A percentile compares a stretch with the other conserved stretches of the same genome.
phyloP scores from a whole-genome alignment of 2,329 filamentous ascomycete genomes.

The Fragosphaeria purpurea region DNA sequence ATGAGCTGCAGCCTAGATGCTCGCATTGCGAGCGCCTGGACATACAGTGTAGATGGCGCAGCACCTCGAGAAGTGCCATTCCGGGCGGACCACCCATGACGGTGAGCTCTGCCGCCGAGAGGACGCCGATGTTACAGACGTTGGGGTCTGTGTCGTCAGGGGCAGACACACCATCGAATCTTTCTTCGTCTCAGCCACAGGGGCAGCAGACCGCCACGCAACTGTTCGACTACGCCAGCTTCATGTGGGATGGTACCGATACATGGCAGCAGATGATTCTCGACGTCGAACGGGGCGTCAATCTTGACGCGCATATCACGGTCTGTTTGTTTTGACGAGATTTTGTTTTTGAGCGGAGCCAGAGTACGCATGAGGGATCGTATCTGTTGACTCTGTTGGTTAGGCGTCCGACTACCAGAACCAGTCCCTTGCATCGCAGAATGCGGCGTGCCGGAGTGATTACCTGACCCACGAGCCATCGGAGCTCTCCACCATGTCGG shows the following conservation, averaged over 20 bases:
- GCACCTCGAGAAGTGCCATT: conserved; percentile 1
- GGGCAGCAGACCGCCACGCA: conserved; percentile 24
- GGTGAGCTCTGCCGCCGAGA: too few relatives aligned
- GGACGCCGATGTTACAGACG: too few relatives aligned
- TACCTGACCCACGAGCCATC: conserved; percentile 1
- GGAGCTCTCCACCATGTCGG: conserved; percentile 9
- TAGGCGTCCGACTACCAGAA: neutral
- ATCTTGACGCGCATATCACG: neutral
- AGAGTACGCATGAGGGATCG: neutral
- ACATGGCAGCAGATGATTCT: conserved; percentile 19
- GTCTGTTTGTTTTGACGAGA: neutral
- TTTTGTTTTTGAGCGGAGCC: too few relatives aligned
- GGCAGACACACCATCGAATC: too few relatives aligned
- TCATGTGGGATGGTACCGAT: conserved; percentile 35
- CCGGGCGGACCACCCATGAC: too few relatives aligned
- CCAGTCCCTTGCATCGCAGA: neutral
- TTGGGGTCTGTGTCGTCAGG: too few relatives aligned
- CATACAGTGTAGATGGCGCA: conserved; percentile 40
- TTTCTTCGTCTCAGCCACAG: neutral
- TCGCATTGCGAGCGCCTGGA: conserved; percentile 43
- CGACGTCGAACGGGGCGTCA: neutral
- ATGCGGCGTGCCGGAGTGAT: too few relatives aligned
- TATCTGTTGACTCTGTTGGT: neutral
- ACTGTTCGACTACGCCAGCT: conserved; percentile 37
- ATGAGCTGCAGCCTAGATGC: conserved; percentile 42